These are phyloP conservation scores for Datura wrightii DNA, from an alignment of 257 asterid genomes.

Conservation along the genomic window DNA sequence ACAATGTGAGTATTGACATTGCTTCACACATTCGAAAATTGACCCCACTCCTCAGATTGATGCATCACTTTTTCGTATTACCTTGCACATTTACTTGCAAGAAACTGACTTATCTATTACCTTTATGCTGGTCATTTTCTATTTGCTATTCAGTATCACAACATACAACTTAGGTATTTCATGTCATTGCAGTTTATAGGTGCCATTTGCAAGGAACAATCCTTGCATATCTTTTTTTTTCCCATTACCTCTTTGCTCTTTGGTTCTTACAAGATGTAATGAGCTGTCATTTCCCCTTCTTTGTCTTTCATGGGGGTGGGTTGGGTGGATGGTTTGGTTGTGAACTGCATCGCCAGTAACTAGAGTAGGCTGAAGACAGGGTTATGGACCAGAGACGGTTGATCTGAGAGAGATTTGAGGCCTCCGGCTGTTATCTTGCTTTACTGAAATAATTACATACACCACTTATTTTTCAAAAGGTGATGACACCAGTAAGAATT, in stretches of 20 bases:
- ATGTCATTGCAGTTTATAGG: slow-evolving; percentile 4
- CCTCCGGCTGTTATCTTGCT: not conserved
- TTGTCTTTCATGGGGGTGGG: not conserved
- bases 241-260: not conserved
- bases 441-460: not conserved
- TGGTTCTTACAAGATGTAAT: not conserved
- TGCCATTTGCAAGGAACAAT: not conserved
- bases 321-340: slow-evolving; percentile 1
- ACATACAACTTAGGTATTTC: not conserved
- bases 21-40: slow-evolving; percentile 11
- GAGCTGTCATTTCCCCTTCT: slow-evolving; percentile 24
- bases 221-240: slow-evolving; percentile 13
- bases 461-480: not conserved
- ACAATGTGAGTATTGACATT: slow-evolving; percentile 58
- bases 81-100: not conserved
- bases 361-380: not conserved
- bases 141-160: not conserved
- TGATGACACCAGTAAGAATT: slow-evolving; percentile 16
- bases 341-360: not conserved
- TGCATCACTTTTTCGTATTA: not conserved
- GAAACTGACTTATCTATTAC: not conserved
- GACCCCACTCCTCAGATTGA: not conserved
- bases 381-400: slow-evolving; percentile 18
- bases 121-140: slow-evolving; percentile 14
- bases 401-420: slow-evolving; percentile 19